Percentiles rank a stretch among this genome's conserved stretches.
Evolutionary conservation across 208 protist species (phyloP).

Genomic region (Strigomonas oncopelti): DNA sequence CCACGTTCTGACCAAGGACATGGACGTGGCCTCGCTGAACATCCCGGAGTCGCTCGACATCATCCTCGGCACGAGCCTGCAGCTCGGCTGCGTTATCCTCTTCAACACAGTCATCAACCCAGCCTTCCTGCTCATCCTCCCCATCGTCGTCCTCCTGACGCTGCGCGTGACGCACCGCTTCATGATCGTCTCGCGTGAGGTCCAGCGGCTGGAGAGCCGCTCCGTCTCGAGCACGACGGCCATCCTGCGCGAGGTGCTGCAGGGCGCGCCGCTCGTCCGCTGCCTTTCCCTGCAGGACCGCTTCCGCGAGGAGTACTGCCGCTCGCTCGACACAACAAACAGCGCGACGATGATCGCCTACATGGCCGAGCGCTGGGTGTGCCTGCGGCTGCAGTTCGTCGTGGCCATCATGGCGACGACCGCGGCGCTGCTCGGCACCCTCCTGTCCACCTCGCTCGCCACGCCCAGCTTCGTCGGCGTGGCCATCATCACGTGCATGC

Average conservation of each 20-base stretch:
- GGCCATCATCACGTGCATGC: conserved; percentile 41
- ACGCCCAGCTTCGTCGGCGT: conserved; percentile 46
- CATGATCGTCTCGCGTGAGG: conserved; percentile 40
- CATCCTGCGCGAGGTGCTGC: conserved; percentile 53
- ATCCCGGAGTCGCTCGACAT: conserved; percentile 39
- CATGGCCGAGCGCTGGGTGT: conserved; percentile 58
- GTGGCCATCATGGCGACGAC: conserved; percentile 36
- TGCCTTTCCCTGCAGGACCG: conserved; percentile 53
- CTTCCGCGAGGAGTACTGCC: conserved; percentile 68
- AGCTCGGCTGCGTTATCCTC: conserved; percentile 35
- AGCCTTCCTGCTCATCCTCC: conserved; percentile 50
- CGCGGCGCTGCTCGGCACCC: conserved; percentile 40
- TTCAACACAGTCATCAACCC: conserved; percentile 56
- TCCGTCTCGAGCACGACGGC: conserved; percentile 38
- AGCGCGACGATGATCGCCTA: conserved; percentile 48
- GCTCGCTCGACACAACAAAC: conserved; percentile 59
- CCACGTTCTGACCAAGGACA: conserved; percentile 45
- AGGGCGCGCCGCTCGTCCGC: conserved; percentile 50
- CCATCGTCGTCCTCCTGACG: conserved; percentile 40
- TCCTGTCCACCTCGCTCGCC: conserved; percentile 35
- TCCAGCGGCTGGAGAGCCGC: conserved; percentile 53
- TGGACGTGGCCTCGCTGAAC: conserved; percentile 35
- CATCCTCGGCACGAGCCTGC: conserved; percentile 34
- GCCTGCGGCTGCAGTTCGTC: conserved; percentile 48
- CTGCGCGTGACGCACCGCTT: conserved; percentile 40